phyloP scores from a whole-genome alignment of 306 rosid species.

The Psophocarpus tetragonolobus region DNA sequence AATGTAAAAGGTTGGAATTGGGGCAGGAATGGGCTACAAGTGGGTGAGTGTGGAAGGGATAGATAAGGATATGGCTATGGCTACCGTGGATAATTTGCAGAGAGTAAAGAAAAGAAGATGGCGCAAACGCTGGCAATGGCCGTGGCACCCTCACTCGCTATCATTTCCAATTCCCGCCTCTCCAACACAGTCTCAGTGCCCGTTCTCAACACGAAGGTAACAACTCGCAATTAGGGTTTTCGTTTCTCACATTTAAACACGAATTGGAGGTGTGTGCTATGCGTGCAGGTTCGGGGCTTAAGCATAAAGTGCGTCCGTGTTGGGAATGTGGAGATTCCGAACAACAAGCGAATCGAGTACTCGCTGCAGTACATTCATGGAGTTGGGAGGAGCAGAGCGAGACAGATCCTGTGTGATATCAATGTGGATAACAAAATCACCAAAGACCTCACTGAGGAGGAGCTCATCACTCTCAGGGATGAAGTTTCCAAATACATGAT shows the following conservation, averaged over 20 bases:
- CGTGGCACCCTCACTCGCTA: constrained; percentile 67
- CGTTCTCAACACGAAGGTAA: constrained; percentile 53
- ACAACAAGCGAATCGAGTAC: constrained; percentile 77
- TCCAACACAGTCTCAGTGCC: constrained; percentile 53
- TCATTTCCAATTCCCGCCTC: constrained; percentile 44
- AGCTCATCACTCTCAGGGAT: constrained; percentile 71
- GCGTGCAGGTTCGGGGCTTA: constrained; percentile 41
- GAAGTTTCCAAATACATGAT: constrained; percentile 84
- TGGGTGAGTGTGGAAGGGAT: neutral
- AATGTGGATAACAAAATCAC: constrained; percentile 81
- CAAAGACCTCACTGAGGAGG: constrained; percentile 78
- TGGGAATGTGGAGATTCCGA: constrained; percentile 92
- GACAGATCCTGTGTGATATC: constrained; percentile 64
- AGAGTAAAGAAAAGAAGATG: constrained; percentile 42
- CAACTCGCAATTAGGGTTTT: neutral
- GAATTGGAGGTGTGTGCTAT: neutral
- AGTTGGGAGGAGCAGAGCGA: constrained; percentile 72
- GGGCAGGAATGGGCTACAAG: neutral
- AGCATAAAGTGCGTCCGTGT: constrained; percentile 76
- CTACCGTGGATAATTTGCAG: neutral
- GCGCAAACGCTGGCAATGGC: constrained; percentile 79
- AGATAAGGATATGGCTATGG: constrained; percentile 23
- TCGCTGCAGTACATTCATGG: constrained; percentile 95
- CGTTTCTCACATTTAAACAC: neutral
- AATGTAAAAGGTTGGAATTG: neutral